Conservation (phyloP, 345 rosid species). For the Gossypium arboreum region DNA sequence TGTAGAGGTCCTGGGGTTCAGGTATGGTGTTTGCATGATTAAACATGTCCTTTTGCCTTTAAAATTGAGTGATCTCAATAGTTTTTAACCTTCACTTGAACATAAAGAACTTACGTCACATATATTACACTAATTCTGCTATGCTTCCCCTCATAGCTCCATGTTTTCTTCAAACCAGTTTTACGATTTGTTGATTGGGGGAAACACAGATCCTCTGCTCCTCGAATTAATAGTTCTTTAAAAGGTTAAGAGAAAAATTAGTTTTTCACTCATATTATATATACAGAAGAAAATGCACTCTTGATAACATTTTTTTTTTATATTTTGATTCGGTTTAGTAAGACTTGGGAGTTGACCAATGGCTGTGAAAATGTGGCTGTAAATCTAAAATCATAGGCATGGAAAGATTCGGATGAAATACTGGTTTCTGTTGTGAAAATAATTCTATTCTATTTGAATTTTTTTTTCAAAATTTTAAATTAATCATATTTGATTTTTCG, state of each 20-base stretch:
- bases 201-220: background rate
- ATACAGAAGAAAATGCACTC: background rate
- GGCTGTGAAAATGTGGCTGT: too few species aligned
- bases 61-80: background rate
- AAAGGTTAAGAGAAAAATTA: background rate
- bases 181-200: background rate
- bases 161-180: background rate
- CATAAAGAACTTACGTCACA: background rate
- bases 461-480: too few species aligned
- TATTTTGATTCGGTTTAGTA: too few species aligned
- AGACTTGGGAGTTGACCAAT: too few species aligned
- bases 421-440: too few species aligned
- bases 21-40: conserved; percentile 29
- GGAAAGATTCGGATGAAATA: too few species aligned
- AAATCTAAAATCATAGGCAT: too few species aligned
- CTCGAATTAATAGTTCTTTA: background rate
- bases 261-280: background rate
- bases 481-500: too few species aligned
- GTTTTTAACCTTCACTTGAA: background rate
- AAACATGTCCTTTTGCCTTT: background rate
- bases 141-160: background rate
- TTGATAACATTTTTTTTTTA: background rate
- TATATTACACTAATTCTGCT: background rate
- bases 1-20: conserved; percentile 65
- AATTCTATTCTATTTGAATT: too few species aligned